Percentiles rank a stretch among this genome's conserved stretches.
These are phyloP conservation scores for Xylariaceae sp. DNA, from an alignment of 2,329 filamentous ascomycete genomes.

Conservation along the genomic window DNA sequence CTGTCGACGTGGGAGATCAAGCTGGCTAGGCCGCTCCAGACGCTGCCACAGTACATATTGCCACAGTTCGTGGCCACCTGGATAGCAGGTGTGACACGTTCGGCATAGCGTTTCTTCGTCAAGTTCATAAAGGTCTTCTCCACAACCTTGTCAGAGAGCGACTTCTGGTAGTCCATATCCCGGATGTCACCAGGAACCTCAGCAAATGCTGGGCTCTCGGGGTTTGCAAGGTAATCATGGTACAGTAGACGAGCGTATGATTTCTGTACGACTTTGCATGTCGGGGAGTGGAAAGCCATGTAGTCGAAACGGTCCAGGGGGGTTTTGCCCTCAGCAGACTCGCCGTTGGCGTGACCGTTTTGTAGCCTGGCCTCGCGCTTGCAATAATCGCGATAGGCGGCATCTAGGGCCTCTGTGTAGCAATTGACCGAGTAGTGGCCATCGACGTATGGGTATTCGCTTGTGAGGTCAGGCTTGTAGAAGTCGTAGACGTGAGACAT, in stretches of 20 bases:
- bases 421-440: conserved; percentile 79
- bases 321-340: conserved; percentile 48
- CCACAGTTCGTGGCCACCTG: conserved; percentile 73
- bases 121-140: conserved; percentile 85
- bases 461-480: conserved; percentile 84
- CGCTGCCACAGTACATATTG: conserved; percentile 66
- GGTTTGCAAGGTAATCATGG: conserved; percentile 75
- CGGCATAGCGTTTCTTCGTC: conserved; percentile 78
- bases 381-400: conserved; percentile 76
- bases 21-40: conserved; percentile 72
- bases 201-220: conserved; percentile 62
- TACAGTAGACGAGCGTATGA: conserved; percentile 80
- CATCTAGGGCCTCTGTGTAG: conserved; percentile 76
- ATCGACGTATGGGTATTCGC: conserved; percentile 82
- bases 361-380: conserved; percentile 62
- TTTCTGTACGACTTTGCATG: conserved; percentile 83
- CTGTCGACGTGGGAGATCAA: conserved; percentile 62
- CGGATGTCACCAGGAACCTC: conserved; percentile 73
- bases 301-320: conserved; percentile 78
- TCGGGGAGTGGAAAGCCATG: conserved; percentile 77
- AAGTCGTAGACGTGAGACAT: conserved; percentile 85
- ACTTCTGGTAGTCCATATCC: conserved; percentile 75
- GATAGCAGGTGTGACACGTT: conserved; percentile 69
- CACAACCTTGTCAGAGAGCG: conserved; percentile 73
- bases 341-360: conserved; percentile 51